Base-by-base conservation (phyloP, 306 rosid genomes). In the Corylus avellana region DNA sequence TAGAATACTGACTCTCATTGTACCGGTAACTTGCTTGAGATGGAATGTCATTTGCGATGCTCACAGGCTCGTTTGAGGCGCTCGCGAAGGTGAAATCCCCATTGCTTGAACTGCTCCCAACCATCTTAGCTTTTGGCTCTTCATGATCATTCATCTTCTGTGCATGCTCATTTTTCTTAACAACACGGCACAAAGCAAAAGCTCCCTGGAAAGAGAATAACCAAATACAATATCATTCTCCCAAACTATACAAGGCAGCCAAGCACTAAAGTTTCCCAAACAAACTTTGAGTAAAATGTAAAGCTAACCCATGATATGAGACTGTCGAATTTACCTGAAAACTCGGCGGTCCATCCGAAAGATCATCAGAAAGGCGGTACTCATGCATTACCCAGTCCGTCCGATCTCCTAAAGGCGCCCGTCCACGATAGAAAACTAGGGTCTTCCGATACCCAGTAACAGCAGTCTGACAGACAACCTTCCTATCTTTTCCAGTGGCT, bases 401-500 rank as follows among this genome's bases (percentile, higher is more conserved):
- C 77, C 98, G 86, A 74, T 92, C 94, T 0, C 98, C 98, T 70
- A 88, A 85, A 17, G 98, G 98, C 1, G 98, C 98, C 39, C 98
- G 92, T 54, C 98, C 98, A 18, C 91, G 82, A 64, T 94, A 92
- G 84, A 94, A 94, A 77, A 94, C 98, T 42, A 94, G 89, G 73
- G 98, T 94, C 84, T 94, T 94, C 46, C 98, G 86, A 79, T 89
- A 90, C 25, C 97, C 98, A 3, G 83, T 87, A 49, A 88, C 90
- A 56, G 80, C 37, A 37, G 88, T 80, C 44, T 88, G 86, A 35
- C 96, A 92, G 25, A 78, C 87, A 73, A 94, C 79, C 86, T 89
- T 94, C 73, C 90, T 83, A 79, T 94, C 98, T 83, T 94, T 94
- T 72, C 98, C 98, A 9, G 98, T 94, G 83, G 98, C 98, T 87